These are phyloP conservation scores for Malassezia arunalokei DNA, from an alignment of 1,284 basidiomycete genomes.

Conservation along the genomic window DNA sequence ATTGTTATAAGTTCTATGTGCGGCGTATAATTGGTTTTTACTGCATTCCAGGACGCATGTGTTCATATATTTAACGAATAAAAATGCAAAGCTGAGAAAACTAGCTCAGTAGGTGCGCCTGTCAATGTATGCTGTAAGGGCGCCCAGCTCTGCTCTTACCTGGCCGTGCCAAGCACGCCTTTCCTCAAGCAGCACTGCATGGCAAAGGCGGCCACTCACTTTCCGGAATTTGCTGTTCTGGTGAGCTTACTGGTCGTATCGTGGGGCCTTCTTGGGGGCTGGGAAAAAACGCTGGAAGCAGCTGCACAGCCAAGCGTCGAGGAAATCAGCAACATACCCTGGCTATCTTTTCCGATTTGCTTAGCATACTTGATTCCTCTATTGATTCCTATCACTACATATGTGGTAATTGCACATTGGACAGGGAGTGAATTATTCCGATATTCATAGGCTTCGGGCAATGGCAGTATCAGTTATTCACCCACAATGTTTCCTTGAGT, in stretches of 20 bases:
- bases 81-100: no score
- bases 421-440: constrained; percentile 18
- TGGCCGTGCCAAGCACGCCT: no score
- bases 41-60: background rate
- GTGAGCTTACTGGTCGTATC: background rate
- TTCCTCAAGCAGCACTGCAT: no score
- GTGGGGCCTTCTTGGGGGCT: constrained; percentile 5
- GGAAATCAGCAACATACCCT: background rate
- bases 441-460: background rate
- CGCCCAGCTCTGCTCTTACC: no score
- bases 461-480: no score
- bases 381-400: constrained; percentile 31
- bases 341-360: constrained; percentile 6
- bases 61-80: no score
- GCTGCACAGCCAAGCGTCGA: no score
- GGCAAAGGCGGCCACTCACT: no score
- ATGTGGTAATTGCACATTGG: constrained; percentile 39
- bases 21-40: background rate
- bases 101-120: no score
- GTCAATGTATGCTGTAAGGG: no score
- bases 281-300: background rate
- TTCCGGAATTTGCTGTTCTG: background rate
- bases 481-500: no score
- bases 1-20: background rate
- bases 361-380: constrained; percentile 29